Evolutionary conservation across 83 land plant genomes (phyloP), one percentile per base, ranked within the genome.

Genomic region (Isoetes engelmannii): DNA sequence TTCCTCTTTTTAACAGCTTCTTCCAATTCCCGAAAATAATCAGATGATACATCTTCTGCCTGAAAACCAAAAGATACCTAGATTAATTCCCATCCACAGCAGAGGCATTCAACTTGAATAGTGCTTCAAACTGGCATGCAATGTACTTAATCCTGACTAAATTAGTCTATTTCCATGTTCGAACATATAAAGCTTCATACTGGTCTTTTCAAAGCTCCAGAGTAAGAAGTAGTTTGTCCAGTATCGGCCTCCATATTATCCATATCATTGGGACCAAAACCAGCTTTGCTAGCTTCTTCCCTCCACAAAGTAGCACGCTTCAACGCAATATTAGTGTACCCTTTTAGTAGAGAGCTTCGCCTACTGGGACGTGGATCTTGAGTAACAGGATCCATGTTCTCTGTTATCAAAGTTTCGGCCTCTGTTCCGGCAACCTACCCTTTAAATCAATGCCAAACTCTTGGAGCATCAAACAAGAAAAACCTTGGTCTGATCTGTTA

Each of bases 1-100:
- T 63, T 72, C 37, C 74, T 72, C 48, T 72, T 72, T 68, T 72
- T 72, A 10, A 72, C 74, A 19, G 74, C 74, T 62, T 72, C 74
- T 17, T 72, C 74, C n/a, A 72, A 54, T 48, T 48, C 56, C 41
- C 63, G 71, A 63, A 72, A 48, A 47, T 72, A 72, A 15, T 63
- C 71, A 5, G 62, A n/a, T 20, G 55, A 18, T 9, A 44, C 37
- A 46, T 72, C 74, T 21, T 63, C 69, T 0, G 69, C 74, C 74
- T 72, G 51, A 61, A 19, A 61, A 10, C 7, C 13, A 10, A 6
- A 60, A n/a, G 20, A 46, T 13, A 37, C 8, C 10, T 28, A 59
- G 47, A 59, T 20, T 55, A 45, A 9, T 60, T 10, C 10, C 9
- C 18, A 12, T 1, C 42, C 19, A 59, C 28, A 46, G 17, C 55